phyloP scores from a whole-genome alignment of 192 early-diverging fungal genomes.

The Podila verticillata region DNA sequence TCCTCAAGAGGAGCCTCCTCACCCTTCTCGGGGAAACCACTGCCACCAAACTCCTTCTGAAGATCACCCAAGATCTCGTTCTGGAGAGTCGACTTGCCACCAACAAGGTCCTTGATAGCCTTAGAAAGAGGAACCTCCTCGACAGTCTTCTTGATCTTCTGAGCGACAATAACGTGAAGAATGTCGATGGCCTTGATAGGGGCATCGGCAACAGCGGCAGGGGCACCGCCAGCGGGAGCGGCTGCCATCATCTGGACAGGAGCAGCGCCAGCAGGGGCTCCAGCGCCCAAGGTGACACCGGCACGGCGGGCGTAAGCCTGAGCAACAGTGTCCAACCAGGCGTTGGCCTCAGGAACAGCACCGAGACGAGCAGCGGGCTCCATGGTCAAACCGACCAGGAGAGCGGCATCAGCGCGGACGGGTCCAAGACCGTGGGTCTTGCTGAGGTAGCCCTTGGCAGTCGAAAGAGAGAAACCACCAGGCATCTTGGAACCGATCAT shows the following conservation, averaged over 20 bases:
- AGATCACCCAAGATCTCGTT: constrained; percentile 97
- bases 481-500: constrained; percentile 92
- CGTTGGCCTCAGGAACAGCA: constrained; percentile 76
- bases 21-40: constrained; percentile 86
- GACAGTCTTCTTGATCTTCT: constrained; percentile 90
- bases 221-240: constrained; percentile 29
- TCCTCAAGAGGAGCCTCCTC: constrained; percentile 91
- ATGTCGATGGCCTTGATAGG: constrained; percentile 87
- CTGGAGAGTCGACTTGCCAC: constrained; percentile 96
- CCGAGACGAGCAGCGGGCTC: constrained; percentile 86
- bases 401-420: constrained; percentile 75
- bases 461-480: constrained; percentile 84
- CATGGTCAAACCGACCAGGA: constrained; percentile 82
- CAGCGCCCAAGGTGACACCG: constrained; percentile 69
- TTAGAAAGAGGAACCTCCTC: constrained; percentile 77
- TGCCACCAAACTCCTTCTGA: constrained; percentile 87
- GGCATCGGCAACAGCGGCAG: constrained; percentile 64
- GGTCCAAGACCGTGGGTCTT: constrained; percentile 79
- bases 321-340: constrained; percentile 82
- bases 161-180: constrained; percentile 84
- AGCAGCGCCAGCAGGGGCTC: constrained; percentile 57
- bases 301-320: constrained; percentile 75
- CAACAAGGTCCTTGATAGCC: constrained; percentile 93
- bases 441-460: constrained; percentile 79
- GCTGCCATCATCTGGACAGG: constrained; percentile 31